Percentiles rank a stretch among this genome's conserved stretches.
Evolutionary conservation across 2,329 filamentous ascomycete genomes (phyloP).

Genomic region (Pezicula radicicola): DNA sequence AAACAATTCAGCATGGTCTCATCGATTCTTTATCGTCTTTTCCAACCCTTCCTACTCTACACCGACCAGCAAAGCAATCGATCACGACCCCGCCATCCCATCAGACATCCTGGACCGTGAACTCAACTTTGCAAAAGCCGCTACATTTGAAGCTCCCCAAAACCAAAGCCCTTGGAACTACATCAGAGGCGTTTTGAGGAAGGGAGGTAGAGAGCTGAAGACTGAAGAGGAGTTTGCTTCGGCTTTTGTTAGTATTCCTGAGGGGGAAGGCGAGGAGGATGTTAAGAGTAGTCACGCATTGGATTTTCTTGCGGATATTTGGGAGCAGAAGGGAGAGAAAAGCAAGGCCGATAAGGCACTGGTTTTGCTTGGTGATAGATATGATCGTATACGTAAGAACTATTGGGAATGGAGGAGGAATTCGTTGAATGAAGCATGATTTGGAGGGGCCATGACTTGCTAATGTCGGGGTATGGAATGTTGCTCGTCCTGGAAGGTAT

Average conservation of each 20-base stretch:
- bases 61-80: conserved; percentile 43
- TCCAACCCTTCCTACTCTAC: conserved; percentile 53
- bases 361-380: conserved; percentile 73
- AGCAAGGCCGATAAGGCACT: conserved; percentile 68
- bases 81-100: conserved; percentile 54
- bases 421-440: conserved; percentile 9
- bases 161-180: conserved; percentile 97
- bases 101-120: conserved; percentile 69
- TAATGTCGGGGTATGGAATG: too few relatives aligned
- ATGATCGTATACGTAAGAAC: conserved; percentile 85
- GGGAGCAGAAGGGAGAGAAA: conserved; percentile 48
- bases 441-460: too few relatives aligned
- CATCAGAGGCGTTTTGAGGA: conserved; percentile 70
- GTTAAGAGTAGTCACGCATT: conserved; percentile 64
- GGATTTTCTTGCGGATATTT: conserved; percentile 70
- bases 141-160: conserved; percentile 79
- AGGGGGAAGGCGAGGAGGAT: conserved; percentile 41
- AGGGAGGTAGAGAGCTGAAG: conserved; percentile 52
- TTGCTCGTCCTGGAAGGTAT: too few relatives aligned
- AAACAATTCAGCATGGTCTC: conserved; percentile 98
- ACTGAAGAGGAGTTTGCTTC: conserved; percentile 45
- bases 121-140: conserved; percentile 68
- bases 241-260: conserved; percentile 48
- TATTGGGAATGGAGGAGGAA: conserved; percentile 80
- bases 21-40: conserved; percentile 92